Base-by-base conservation (phyloP, 495 filamentous ascomycete species). In the Tuber brumale region DNA sequence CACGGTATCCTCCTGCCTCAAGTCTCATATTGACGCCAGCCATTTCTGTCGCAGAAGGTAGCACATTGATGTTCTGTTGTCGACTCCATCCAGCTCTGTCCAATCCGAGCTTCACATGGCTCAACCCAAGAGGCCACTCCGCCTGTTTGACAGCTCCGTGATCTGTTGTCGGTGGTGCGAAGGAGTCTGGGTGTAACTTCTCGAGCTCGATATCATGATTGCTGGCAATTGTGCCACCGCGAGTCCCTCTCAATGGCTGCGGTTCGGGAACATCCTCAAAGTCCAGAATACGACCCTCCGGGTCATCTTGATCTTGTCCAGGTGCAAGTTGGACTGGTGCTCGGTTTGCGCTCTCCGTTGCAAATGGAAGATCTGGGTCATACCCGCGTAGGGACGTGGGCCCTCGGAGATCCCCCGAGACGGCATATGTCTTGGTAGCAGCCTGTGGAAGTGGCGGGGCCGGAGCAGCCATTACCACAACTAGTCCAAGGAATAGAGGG, bases 1-100 rank as follows among this genome's bases (percentile, higher is more conserved):
- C 91, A 3, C 91, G 87, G 77, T 92, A 92, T 0, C 86, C 90
- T 57, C 87, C 84, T 4, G 89, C 87, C 70, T 88, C 88, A 6
- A 94, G 88, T 42, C 91, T 87, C 92, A 94, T 94, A 79, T 94
- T 89, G 1, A 94, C 92, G 71, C 92, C 92, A 1, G 92, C 91
- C 89, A 94, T 91, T 72, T 86, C 86, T 14, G 84, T 89, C 21
- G 91, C 90, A 44, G 85, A 86, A 0, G 92, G 91, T 77, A 93
- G 86, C 27, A 91, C 87, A 16, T 86, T 84, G 3, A 85, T 82
- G 74, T 92, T 91, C 82, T 93, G 87, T 81, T 93, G 90, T 12
- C 92, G 85, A 35, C 91, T 90, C 90, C 89, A 94, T 1, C 92
- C 92, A 10, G 90, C 86, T 70, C 83, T 84, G 39, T 87, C 85